Conservation (phyloP, 2,329 filamentous ascomycete species). For the Neofusicoccum sp. region DNA sequence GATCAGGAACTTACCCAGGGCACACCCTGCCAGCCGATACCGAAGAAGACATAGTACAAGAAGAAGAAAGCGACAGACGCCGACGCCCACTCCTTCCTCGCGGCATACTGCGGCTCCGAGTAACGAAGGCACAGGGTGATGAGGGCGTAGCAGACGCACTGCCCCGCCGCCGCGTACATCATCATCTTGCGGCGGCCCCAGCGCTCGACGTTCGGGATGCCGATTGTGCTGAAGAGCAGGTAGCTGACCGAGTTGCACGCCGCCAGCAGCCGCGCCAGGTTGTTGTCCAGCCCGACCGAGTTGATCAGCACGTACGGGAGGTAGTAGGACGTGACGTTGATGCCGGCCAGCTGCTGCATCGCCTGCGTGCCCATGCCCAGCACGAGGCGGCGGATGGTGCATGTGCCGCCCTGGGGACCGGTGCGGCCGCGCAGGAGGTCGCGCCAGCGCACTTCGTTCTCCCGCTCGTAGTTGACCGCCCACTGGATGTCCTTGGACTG, state of each 20-base stretch:
- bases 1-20: constrained; percentile 33
- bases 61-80: constrained; percentile 53
- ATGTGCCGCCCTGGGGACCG: constrained; percentile 45
- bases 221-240: constrained; percentile 48
- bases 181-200: constrained; percentile 60
- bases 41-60: constrained; percentile 56
- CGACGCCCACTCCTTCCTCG: constrained; percentile 30
- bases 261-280: constrained; percentile 54
- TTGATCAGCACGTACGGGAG: constrained; percentile 60
- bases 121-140: constrained; percentile 52
- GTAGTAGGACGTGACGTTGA: constrained; percentile 48
- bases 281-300: constrained; percentile 54
- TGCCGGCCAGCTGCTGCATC: constrained; percentile 48
- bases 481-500: constrained; percentile 48
- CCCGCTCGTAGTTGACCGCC: constrained; percentile 49
- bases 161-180: constrained; percentile 55
- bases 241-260: constrained; percentile 54
- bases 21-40: constrained; percentile 49
- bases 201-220: constrained; percentile 49
- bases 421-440: constrained; percentile 51
- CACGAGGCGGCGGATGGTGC: constrained; percentile 50
- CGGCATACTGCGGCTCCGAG: constrained; percentile 29
- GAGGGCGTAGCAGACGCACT: constrained; percentile 52
- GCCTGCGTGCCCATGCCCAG: constrained; percentile 55
- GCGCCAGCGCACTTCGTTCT: constrained; percentile 51